A percentile compares a stretch with the other conserved stretches of the same genome.
Conservation (phyloP, 768 basidiomycete species). For the Mycena indigotica region DNA sequence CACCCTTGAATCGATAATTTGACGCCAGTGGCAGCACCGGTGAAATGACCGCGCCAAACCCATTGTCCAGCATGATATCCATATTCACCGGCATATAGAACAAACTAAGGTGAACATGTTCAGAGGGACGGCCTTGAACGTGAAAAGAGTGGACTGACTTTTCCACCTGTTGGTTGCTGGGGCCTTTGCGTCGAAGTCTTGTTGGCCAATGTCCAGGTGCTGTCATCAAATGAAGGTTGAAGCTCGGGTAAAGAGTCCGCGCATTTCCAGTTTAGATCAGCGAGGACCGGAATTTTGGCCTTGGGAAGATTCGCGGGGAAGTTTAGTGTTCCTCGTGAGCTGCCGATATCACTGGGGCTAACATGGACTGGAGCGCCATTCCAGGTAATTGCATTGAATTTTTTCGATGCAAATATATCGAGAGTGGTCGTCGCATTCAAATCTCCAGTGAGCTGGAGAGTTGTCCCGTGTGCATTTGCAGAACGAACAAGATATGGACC, state of each 20-base stretch:
- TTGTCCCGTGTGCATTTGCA: slow-evolving; percentile 27
- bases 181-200: slow-evolving; percentile 61
- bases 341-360: slow-evolving; percentile 30
- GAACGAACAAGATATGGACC: slow-evolving; percentile 40
- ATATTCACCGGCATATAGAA: too few relatives aligned
- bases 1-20: slow-evolving; percentile 43
- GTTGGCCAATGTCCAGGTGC: slow-evolving; percentile 57
- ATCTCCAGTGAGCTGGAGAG: slow-evolving; percentile 50
- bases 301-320: slow-evolving; percentile 34
- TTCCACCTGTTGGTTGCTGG: slow-evolving; percentile 56
- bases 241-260: slow-evolving; percentile 66
- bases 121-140: too few relatives aligned
- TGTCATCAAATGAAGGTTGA: slow-evolving; percentile 52
- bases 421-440: slow-evolving; percentile 53
- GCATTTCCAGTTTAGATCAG: slow-evolving; percentile 54
- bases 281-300: slow-evolving; percentile 43
- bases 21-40: slow-evolving; percentile 42
- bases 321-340: slow-evolving; percentile 38
- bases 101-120: not conserved
- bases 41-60: slow-evolving; percentile 50
- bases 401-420: slow-evolving; percentile 54
- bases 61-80: slow-evolving; percentile 41
- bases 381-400: slow-evolving; percentile 53
- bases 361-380: slow-evolving; percentile 50
- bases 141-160: too few relatives aligned